Base-by-base conservation (phyloP, 148 eudicot species). In the Beta vulgaris region DNA sequence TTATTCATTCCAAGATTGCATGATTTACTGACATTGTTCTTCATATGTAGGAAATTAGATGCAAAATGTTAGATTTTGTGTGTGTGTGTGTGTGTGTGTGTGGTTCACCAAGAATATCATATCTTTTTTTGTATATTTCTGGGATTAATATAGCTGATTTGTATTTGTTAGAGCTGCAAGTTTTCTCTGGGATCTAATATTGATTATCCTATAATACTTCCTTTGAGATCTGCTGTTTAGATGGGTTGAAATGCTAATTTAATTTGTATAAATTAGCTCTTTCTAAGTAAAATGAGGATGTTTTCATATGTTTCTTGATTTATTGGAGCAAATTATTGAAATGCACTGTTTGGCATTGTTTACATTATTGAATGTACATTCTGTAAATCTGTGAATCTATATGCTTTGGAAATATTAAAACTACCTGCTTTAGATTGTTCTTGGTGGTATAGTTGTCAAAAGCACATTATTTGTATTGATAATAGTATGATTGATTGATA, bases 81-180 rank as follows among this genome's bases (percentile, higher is more conserved):
- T 39, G 43, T 39, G 43, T 39, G 43, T 39, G 43, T 39, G 43
- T 39, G 43, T 39, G 43, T 39, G 43, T 39, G 43, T 39, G 4
- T 39, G 43, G 9, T 39, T 39, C 9, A 6, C n/a, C 11, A 51
- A 51, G 25, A 51, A 51, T 9, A 7, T 69, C 5, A 7, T 16
- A 1, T 25, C 29, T 55, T 6, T 36, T 69, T 29, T n/a, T 19
- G 34, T 34, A 15, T 26, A 18, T 73, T 46, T 46, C 14, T 46
- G 60, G 48, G 55, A 62, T 44, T 62, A 44, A 15, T 26, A 2
- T 43, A 43, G 51, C n/a, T 68, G 71, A 68, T 68, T 43, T 68
- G 21, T 13, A 26, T 43, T 57, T 57, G 66, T 58, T 72, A 19
- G 49, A 57, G 48, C 35, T 58, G 66, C 66, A 72, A 57, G 40